phyloP scores from a whole-genome alignment of 257 asterid genomes.

The Solanum virginianum region DNA sequence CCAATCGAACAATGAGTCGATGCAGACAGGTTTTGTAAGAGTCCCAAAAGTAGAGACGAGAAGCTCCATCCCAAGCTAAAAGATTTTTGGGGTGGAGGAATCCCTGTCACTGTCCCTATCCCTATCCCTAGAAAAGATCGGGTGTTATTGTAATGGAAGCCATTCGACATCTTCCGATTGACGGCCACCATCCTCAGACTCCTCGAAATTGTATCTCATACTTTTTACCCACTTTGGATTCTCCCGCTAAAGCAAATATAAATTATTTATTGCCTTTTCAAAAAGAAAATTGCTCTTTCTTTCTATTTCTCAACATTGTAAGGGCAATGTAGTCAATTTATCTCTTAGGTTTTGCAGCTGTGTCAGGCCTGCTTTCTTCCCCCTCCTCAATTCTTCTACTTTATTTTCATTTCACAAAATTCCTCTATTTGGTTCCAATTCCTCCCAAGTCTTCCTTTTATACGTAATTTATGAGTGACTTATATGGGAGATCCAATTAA shows the following conservation, averaged over 20 bases:
- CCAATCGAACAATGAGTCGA: constrained; percentile 58
- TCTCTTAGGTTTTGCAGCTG: too few species aligned
- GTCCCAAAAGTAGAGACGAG: constrained; percentile 83
- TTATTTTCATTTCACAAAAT: too few species aligned
- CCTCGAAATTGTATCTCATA: constrained; percentile 15
- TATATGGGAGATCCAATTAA: too few species aligned
- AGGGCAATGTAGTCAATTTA: too few species aligned
- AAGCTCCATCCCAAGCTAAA: constrained; percentile 86
- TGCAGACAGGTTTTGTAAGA: constrained; percentile 44
- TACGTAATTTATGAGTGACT: too few species aligned
- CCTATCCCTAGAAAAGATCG: constrained; percentile 31
- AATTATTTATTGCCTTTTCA: background rate
- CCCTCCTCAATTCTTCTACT: too few species aligned
- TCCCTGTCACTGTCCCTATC: background rate
- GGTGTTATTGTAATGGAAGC: constrained; percentile 64
- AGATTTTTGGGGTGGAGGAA: constrained; percentile 35
- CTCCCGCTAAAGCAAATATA: background rate
- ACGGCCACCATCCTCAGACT: background rate
- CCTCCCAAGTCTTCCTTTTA: too few species aligned
- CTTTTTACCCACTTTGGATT: background rate
- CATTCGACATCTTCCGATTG: constrained; percentile 47
- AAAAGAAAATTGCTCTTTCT: background rate
- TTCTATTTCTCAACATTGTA: too few species aligned
- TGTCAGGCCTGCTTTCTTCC: too few species aligned
- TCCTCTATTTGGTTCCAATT: too few species aligned